phyloP scores from a whole-genome alignment of 805 yeast genomes.

The Yamadazyma kitorensis region DNA sequence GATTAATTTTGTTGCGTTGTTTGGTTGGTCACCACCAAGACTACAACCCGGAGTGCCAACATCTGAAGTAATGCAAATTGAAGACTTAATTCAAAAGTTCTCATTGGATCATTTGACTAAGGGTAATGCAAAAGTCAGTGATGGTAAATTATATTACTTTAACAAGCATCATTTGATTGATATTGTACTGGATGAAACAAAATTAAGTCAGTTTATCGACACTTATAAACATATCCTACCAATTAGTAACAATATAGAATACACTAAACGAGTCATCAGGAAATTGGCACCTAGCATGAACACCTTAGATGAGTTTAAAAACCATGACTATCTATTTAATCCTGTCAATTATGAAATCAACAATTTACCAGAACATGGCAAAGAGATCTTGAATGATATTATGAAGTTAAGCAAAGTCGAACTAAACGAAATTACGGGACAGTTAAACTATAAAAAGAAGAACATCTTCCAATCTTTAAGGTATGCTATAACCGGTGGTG shows the following conservation, averaged over 20 bases:
- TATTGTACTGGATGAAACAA: constrained; percentile 1
- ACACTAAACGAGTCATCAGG: constrained; percentile 22
- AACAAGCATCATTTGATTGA: constrained; percentile 58
- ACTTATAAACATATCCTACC: neutral
- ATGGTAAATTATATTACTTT: constrained; percentile 68
- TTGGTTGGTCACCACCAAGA: constrained; percentile 92
- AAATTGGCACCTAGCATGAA: constrained; percentile 49
- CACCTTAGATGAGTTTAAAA: constrained; percentile 50
- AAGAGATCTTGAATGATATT: constrained; percentile 15
- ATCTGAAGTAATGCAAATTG: constrained; percentile 51
- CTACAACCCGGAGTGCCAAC: constrained; percentile 42
- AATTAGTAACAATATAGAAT: constrained; percentile 6
- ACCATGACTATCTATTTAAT: constrained; percentile 38
- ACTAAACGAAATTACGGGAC: constrained; percentile 1
- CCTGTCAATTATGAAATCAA: constrained; percentile 7
- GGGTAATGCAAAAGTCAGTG: constrained; percentile 92
- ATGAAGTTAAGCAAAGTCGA: constrained; percentile 10
- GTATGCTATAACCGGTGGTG: constrained; percentile 66
- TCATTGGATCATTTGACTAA: constrained; percentile 73
- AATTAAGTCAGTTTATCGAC: neutral
- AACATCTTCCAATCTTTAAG: constrained; percentile 57
- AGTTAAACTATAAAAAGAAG: constrained; percentile 24
- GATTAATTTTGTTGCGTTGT: constrained; percentile 79
- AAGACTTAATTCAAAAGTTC: constrained; percentile 55
- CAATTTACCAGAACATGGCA: constrained; percentile 13